Evolutionary conservation across 208 protist genomes (phyloP).

Genomic region (Leishmania major): DNA sequence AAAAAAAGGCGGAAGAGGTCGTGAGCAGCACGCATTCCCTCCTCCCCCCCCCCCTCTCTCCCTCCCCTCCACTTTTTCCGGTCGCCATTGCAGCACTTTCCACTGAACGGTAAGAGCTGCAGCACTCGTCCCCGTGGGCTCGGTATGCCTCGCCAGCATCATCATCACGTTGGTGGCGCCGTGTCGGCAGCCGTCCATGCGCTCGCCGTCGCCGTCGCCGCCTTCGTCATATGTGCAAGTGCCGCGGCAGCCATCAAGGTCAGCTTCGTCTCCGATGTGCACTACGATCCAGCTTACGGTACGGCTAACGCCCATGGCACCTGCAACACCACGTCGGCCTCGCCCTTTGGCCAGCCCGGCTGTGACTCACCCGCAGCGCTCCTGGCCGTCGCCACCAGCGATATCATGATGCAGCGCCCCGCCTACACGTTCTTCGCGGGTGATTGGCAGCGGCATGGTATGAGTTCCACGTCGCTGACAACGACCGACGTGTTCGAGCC

Average conservation of each 20-base stretch:
- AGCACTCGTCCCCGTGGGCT: background rate
- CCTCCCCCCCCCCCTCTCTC: background rate
- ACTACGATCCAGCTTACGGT: constrained; percentile 79
- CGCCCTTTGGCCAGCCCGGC: constrained; percentile 29
- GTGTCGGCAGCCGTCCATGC: background rate
- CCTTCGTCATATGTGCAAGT: background rate
- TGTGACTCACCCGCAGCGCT: constrained; percentile 65
- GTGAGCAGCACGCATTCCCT: background rate
- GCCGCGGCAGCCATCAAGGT: constrained; percentile 28
- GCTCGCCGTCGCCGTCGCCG: constrained; percentile 4
- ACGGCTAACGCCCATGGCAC: constrained; percentile 29
- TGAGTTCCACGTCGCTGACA: constrained; percentile 29
- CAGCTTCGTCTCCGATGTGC: constrained; percentile 71
- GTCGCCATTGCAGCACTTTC: background rate
- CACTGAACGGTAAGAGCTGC: background rate
- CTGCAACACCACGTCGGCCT: constrained; percentile 31
- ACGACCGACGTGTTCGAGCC: constrained; percentile 23
- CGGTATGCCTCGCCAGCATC: background rate
- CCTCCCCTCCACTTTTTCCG: background rate
- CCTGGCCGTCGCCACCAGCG: constrained; percentile 38
- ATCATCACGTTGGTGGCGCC: background rate
- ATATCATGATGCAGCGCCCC: constrained; percentile 35
- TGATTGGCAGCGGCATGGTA: constrained; percentile 78
- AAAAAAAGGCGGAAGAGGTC: background rate
- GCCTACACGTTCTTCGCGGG: constrained; percentile 52